Base-by-base conservation (phyloP, 805 yeast genomes). In the Barnettozyma californica region DNA sequence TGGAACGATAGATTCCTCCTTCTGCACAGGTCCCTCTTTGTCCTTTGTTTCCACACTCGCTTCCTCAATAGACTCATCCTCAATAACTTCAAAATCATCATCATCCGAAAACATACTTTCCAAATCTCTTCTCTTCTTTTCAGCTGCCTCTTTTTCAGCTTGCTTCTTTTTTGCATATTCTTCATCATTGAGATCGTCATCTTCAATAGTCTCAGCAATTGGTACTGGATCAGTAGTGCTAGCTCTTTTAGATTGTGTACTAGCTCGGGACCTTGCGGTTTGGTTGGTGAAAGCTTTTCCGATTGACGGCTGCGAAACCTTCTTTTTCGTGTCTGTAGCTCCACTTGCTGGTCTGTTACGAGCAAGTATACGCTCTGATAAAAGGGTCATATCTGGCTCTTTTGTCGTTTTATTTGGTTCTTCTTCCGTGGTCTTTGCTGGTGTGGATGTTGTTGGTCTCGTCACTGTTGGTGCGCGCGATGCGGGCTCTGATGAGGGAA, bases 31-130 rank as follows among this genome's bases (percentile, higher is more conserved):
- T 10, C 11, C 44, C 14, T 20, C 10, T 21, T 44, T 27, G 19
- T 42, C 50, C 9, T 27, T 37, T 10, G 34, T 34, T 41, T 41
- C 31, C 9, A 20, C 29, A 19, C 42, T 36, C 36, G 34, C 10
- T 10, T 47, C 48, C 14, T 27, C 45, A 18, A 38, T 44, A 5
- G 31, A 25, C 13, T 43, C 35, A 19, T 45, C 41, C 11, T 50
- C 47, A 2, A 37, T 38, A 4, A 43, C 51, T 9, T 20, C 42
- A n/a, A 41, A 34, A 14, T 52, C 58, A 36, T 51, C 56, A 39
- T 62, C 67, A 53, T 67, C 71, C 35, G 64, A 68, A 56, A 70
- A 69, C 54, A 70, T 56, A 19, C 66, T 62, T 39, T 61, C 65
- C 36, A 70, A 50, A 26, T 66, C 70, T 19, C 55, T 53, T 23